Percentiles rank a stretch among this genome's conserved stretches.
Evolutionary conservation across 169 alveolate genomes (phyloP).

Genomic region (Plasmodium cynomolgi): DNA sequence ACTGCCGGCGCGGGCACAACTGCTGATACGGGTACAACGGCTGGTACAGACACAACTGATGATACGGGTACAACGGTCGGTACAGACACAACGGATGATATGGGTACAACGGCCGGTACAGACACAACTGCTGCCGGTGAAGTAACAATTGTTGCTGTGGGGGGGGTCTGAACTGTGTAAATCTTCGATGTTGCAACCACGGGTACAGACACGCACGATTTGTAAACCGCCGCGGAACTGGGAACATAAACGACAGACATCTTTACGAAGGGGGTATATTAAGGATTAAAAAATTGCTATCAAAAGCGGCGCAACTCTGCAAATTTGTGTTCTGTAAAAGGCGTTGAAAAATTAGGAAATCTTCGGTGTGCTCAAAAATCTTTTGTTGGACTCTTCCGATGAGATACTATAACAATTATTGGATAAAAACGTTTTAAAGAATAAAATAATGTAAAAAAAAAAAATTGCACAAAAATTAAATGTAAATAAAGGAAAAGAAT

Average conservation of each 20-base stretch:
- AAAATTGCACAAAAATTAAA: not conserved
- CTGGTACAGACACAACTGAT: not conserved
- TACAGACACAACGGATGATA: too few relatives aligned
- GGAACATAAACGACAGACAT: conserved; percentile 60
- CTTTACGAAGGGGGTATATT: not conserved
- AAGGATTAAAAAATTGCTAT: not conserved
- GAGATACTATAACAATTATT: not conserved
- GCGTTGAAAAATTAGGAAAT: not conserved
- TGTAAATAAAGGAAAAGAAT: not conserved
- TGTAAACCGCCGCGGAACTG: conserved; percentile 18
- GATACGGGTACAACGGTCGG: conserved; percentile 26
- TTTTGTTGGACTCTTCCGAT: not conserved
- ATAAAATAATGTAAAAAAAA: not conserved
- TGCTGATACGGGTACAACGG: conserved; percentile 14
- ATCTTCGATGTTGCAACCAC: conserved; percentile 19
- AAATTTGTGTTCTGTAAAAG: not conserved
- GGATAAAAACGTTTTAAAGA: not conserved
- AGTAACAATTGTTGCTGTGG: conserved; percentile 12
- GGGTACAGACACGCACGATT: conserved; percentile 49
- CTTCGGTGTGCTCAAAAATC: not conserved
- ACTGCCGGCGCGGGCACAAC: conserved; percentile 30
- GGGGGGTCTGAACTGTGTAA: conserved; percentile 11
- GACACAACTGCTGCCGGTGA: not conserved
- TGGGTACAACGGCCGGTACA: conserved; percentile 1
- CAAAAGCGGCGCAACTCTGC: not conserved